These are phyloP conservation scores for Trypanosoma mega DNA, from an alignment of 208 protist genomes.

Conservation along the genomic window DNA sequence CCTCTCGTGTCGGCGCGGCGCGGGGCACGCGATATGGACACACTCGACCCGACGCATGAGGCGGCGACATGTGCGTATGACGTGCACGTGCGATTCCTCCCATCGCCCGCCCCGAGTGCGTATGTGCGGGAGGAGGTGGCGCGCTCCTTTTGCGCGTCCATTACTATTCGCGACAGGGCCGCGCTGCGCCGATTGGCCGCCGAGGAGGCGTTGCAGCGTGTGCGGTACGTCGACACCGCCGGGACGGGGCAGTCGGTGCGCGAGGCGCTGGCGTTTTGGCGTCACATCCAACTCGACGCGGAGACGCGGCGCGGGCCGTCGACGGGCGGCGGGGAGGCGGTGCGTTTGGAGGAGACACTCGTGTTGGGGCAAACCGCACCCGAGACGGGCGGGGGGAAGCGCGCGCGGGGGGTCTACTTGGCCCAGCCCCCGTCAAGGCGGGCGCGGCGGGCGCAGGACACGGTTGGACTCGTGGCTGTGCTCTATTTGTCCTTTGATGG, in stretches of 20 bases:
- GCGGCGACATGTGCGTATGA: constrained; percentile 26
- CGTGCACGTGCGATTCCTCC: constrained; percentile 72
- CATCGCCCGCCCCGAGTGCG: constrained; percentile 15
- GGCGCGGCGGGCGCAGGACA: constrained; percentile 28
- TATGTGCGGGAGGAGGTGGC: background rate
- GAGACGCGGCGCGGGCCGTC: constrained; percentile 3
- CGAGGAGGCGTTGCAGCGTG: too few species aligned
- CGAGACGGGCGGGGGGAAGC: background rate
- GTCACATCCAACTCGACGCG: constrained; percentile 30
- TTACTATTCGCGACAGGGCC: too few species aligned
- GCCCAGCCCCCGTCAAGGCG: background rate
- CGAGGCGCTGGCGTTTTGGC: constrained; percentile 54
- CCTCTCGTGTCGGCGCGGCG: constrained; percentile 21
- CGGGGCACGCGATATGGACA: background rate
- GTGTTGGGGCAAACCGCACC: background rate
- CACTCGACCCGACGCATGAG: background rate
- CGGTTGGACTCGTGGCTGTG: constrained; percentile 52
- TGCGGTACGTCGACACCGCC: too few species aligned
- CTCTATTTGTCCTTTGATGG: constrained; percentile 60
- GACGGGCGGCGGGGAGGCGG: background rate
- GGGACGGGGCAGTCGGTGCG: too few species aligned
- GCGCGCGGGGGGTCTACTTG: too few species aligned
- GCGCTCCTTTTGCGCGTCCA: constrained; percentile 35
- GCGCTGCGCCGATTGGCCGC: too few species aligned
- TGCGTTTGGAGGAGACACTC: background rate